These are phyloP conservation scores for Juglanconis sp. DNA, from an alignment of 2,329 filamentous ascomycete genomes.

Conservation along the genomic window DNA sequence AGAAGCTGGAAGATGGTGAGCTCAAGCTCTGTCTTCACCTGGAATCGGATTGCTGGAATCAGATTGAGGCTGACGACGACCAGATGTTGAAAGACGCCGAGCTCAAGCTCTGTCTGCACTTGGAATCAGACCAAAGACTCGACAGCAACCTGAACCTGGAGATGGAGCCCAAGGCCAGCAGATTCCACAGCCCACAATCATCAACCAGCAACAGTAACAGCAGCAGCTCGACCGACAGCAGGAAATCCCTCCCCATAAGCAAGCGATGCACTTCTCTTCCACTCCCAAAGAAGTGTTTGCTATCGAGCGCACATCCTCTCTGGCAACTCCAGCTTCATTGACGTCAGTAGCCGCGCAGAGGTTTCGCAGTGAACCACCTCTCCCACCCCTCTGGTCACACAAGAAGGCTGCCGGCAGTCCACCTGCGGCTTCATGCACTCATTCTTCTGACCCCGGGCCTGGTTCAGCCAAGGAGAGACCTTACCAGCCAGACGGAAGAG, in stretches of 20 bases:
- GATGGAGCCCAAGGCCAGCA: neutral
- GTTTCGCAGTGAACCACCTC: constrained; percentile 17
- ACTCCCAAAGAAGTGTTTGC: constrained; percentile 10
- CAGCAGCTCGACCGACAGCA: neutral
- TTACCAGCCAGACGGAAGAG: constrained; percentile 6
- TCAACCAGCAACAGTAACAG: too few relatives aligned
- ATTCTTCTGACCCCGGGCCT: neutral
- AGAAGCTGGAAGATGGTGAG: too few relatives aligned
- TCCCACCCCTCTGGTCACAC: constrained; percentile 5
- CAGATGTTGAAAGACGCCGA: neutral
- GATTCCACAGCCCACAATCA: neutral
- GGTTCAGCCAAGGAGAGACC: constrained; percentile 1
- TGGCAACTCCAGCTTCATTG: neutral
- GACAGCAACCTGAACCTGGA: neutral
- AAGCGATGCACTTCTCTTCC: neutral
- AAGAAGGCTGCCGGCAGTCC: constrained; percentile 16
- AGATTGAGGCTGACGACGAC: neutral
- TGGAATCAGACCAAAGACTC: neutral
- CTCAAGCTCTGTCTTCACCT: too few relatives aligned
- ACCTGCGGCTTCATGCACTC: constrained; percentile 12
- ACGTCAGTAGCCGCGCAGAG: constrained; percentile 14
- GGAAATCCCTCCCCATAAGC: neutral
- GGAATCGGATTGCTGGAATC: too few relatives aligned
- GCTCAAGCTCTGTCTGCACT: neutral
- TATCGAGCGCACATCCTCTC: neutral